These are phyloP conservation scores for Hymenotorrendiella dingleyae DNA, from an alignment of 2,329 filamentous ascomycete genomes.

Conservation along the genomic window DNA sequence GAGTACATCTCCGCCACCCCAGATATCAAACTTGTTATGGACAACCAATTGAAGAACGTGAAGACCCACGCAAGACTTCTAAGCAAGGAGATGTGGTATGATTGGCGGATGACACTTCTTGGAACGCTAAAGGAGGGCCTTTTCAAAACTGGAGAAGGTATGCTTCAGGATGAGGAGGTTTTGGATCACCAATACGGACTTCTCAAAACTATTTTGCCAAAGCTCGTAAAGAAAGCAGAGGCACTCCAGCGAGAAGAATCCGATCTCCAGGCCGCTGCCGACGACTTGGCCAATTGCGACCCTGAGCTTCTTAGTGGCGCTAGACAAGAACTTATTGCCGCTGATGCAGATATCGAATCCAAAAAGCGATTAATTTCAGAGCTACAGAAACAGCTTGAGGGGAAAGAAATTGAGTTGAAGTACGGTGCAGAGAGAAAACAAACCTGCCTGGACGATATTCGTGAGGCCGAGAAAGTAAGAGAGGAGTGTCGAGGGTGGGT, in stretches of 20 bases:
- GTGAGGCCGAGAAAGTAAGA: constrained; percentile 73
- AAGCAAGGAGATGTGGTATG: constrained; percentile 97
- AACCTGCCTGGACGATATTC: constrained; percentile 66
- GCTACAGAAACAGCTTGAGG: constrained; percentile 59
- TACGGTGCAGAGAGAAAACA: constrained; percentile 60
- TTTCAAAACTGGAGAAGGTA: constrained; percentile 66
- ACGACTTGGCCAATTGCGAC: constrained; percentile 73
- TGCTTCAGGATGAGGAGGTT: constrained; percentile 65
- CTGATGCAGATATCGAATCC: constrained; percentile 63
- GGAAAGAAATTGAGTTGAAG: constrained; percentile 60
- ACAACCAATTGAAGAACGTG: constrained; percentile 95
- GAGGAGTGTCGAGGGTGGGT: constrained; percentile 91
- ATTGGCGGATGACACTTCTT: constrained; percentile 88
- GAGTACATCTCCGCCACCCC: constrained; percentile 85
- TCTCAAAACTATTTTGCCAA: constrained; percentile 62
- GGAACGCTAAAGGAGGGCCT: constrained; percentile 80
- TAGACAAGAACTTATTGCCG: constrained; percentile 58
- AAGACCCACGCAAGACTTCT: constrained; percentile 85
- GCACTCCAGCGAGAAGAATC: constrained; percentile 56
- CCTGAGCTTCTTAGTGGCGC: constrained; percentile 69
- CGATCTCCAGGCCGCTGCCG: constrained; percentile 65
- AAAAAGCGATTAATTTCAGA: constrained; percentile 64
- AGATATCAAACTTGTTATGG: constrained; percentile 80
- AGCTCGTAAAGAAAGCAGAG: constrained; percentile 53
- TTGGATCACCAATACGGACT: constrained; percentile 64